These are phyloP conservation scores for Magnusiomyces paraingens DNA, from an alignment of 1,139 yeast species.

Conservation along the genomic window DNA sequence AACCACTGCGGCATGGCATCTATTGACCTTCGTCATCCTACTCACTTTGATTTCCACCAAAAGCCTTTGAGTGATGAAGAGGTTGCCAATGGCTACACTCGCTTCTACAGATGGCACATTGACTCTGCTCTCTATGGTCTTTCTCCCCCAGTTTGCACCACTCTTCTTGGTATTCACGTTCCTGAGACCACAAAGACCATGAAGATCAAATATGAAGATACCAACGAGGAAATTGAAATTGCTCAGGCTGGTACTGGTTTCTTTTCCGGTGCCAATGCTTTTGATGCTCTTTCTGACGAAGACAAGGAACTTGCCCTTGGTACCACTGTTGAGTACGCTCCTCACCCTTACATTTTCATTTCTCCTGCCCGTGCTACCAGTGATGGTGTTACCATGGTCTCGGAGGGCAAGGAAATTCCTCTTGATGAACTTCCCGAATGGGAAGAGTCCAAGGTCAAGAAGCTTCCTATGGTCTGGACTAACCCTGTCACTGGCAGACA, in stretches of 20 bases:
- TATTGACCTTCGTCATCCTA: slow-evolving; percentile 69
- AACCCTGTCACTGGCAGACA: slow-evolving; percentile 81
- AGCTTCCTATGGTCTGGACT: slow-evolving; percentile 83
- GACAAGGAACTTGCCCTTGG: slow-evolving; percentile 67
- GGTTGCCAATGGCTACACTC: slow-evolving; percentile 56
- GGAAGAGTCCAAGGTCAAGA: slow-evolving; percentile 71
- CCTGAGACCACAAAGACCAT: slow-evolving; percentile 42
- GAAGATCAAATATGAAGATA: slow-evolving; percentile 59
- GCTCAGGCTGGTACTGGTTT: slow-evolving; percentile 86
- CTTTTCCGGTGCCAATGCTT: slow-evolving; percentile 74
- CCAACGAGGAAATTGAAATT: slow-evolving; percentile 55
- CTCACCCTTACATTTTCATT: slow-evolving; percentile 83
- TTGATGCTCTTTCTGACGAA: slow-evolving; percentile 54
- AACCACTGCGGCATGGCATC: slow-evolving; percentile 65
- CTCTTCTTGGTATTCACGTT: slow-evolving; percentile 74
- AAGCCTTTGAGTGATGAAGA: slow-evolving; percentile 54
- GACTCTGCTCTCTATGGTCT: slow-evolving; percentile 82
- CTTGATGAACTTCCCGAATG: slow-evolving; percentile 68
- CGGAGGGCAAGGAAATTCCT: slow-evolving; percentile 65
- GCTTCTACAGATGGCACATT: slow-evolving; percentile 90
- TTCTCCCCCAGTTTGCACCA: slow-evolving; percentile 80
- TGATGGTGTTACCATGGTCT: slow-evolving; percentile 79
- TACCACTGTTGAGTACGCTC: slow-evolving; percentile 79
- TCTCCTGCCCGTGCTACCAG: slow-evolving; percentile 74
- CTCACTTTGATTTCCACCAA: slow-evolving; percentile 74